Percentiles rank a stretch among this genome's conserved stretches.
These are phyloP conservation scores for Globisporangium heterothallicum DNA, from an alignment of 352 stramenopile genomes.

Conservation along the genomic window DNA sequence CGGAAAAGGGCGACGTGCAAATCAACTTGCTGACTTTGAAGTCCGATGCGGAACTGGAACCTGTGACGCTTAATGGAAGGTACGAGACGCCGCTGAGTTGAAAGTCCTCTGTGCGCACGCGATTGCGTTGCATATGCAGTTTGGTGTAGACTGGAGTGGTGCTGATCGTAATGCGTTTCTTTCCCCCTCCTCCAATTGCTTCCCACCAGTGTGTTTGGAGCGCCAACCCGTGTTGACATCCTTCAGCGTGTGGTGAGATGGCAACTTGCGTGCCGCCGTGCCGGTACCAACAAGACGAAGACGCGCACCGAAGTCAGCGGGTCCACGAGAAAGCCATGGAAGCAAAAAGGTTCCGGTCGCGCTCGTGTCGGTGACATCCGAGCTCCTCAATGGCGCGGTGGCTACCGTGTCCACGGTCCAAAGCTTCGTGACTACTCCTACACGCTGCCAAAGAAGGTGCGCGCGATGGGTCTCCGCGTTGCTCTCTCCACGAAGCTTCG, in stretches of 20 bases:
- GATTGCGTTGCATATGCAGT: background rate
- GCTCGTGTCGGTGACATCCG: constrained; percentile 86
- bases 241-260: constrained; percentile 86
- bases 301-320: constrained; percentile 83
- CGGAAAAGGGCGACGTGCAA: constrained; percentile 49
- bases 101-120: too few species aligned
- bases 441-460: constrained; percentile 84
- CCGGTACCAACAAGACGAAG: constrained; percentile 88
- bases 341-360: constrained; percentile 84
- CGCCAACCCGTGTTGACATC: constrained; percentile 77
- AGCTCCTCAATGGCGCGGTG: constrained; percentile 80
- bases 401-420: constrained; percentile 79
- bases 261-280: constrained; percentile 78
- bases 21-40: constrained; percentile 63
- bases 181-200: too few species aligned
- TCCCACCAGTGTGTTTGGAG: constrained; percentile 56
- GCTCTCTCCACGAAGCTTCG: constrained; percentile 84
- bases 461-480: constrained; percentile 80
- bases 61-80: constrained; percentile 51
- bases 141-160: too few species aligned
- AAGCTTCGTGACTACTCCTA: constrained; percentile 87
- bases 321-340: constrained; percentile 84
- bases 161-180: too few species aligned
- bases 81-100: too few species aligned
- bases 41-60: constrained; percentile 32